These are phyloP conservation scores for Penicillium sp. DNA, from an alignment of 2,329 filamentous ascomycete genomes.

Conservation along the genomic window DNA sequence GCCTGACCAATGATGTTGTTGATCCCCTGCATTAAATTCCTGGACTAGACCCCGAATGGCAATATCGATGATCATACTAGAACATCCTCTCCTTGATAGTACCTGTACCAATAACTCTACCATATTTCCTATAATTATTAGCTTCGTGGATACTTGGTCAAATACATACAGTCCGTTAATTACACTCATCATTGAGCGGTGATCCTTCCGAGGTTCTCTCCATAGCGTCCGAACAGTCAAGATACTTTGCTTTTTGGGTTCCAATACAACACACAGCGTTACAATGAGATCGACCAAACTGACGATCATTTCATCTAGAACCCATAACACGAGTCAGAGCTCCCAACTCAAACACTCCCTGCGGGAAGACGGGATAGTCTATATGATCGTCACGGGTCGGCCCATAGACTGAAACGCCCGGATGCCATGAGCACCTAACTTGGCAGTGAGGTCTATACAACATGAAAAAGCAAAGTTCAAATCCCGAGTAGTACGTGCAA, in stretches of 20 bases:
- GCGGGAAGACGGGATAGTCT: not conserved
- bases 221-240: too few species aligned
- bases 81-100: not conserved
- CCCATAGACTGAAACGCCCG: not conserved
- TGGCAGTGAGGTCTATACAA: not conserved
- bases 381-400: conserved; percentile 9
- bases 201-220: not conserved
- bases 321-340: not conserved
- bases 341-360: not conserved
- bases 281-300: too few species aligned
- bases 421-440: not conserved
- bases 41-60: not conserved
- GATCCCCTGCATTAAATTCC: not conserved
- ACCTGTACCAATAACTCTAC: not conserved
- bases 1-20: not conserved
- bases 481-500: not conserved
- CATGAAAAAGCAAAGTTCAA: not conserved
- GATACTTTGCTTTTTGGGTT: too few species aligned
- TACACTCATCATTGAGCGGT: not conserved
- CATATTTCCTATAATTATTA: not conserved
- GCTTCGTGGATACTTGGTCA: too few species aligned
- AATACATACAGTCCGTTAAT: not conserved
- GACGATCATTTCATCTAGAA: not conserved
- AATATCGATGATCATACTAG: not conserved
- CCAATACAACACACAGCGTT: not conserved